Evolutionary conservation across 1,139 yeast species (phyloP).

Genomic region (Magnusiomyces suaveolens): DNA sequence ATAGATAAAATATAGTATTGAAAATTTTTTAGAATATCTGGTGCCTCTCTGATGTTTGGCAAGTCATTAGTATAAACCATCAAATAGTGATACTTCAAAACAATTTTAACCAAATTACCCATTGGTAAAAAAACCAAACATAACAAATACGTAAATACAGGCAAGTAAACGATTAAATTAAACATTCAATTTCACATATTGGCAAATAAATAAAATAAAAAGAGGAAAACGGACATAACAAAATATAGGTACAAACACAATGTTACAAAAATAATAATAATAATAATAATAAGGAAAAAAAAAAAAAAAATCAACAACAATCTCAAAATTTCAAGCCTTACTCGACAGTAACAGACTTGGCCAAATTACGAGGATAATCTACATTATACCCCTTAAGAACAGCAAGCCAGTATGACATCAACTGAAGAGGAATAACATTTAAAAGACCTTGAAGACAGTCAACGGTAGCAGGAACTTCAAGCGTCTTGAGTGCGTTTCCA

Average conservation of each 20-base stretch:
- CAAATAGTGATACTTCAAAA: too few species aligned
- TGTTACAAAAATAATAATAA: neutral
- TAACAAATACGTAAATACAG: too few species aligned
- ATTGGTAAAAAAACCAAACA: too few species aligned
- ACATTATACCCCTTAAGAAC: constrained; percentile 92
- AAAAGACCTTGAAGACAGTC: constrained; percentile 96
- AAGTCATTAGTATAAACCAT: too few species aligned
- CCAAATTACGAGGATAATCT: constrained; percentile 97
- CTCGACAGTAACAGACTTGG: constrained; percentile 96
- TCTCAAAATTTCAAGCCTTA: constrained; percentile 27
- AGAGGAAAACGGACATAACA: neutral
- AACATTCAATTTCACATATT: neutral
- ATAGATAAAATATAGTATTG: too few species aligned
- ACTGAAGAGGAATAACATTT: constrained; percentile 89
- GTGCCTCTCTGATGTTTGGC: too few species aligned
- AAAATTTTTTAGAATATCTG: too few species aligned
- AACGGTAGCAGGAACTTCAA: constrained; percentile 91
- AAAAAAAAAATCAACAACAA: constrained; percentile 1
- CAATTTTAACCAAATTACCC: too few species aligned
- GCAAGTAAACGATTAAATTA: too few species aligned
- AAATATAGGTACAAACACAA: neutral
- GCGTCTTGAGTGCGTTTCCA: constrained; percentile 36
- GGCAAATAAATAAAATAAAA: neutral
- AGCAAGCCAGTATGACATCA: constrained; percentile 96
- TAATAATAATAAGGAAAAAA: neutral